These are phyloP conservation scores for Pseudocercospora crystallina DNA, from an alignment of 2,329 filamentous ascomycete species.

Conservation along the genomic window DNA sequence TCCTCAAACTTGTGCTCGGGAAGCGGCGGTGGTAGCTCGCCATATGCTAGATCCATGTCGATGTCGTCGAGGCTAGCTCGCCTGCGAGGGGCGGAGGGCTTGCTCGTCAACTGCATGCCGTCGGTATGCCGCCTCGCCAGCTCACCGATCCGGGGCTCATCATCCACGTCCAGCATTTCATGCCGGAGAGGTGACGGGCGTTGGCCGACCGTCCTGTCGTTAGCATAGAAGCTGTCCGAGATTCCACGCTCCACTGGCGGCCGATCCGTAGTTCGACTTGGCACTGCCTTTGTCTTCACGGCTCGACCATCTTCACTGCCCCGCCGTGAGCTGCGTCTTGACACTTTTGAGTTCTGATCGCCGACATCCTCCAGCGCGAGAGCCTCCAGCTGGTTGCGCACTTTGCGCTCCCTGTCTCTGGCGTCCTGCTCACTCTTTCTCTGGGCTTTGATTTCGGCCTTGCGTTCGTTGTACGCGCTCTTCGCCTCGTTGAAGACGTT, in stretches of 20 bases:
- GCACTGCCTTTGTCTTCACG: slow-evolving; percentile 28
- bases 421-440: slow-evolving; percentile 57
- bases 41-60: slow-evolving; percentile 91
- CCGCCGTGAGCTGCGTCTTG: slow-evolving; percentile 26
- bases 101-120: slow-evolving; percentile 23
- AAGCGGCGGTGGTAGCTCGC: slow-evolving; percentile 72
- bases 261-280: slow-evolving; percentile 21
- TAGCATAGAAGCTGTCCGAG: slow-evolving; percentile 47
- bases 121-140: slow-evolving; percentile 47
- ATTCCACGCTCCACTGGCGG: slow-evolving; percentile 46
- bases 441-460: slow-evolving; percentile 74
- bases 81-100: slow-evolving; percentile 29
- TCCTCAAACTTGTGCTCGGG: slow-evolving; percentile 44
- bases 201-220: slow-evolving; percentile 34
- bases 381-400: slow-evolving; percentile 58
- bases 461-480: slow-evolving; percentile 82
- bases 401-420: slow-evolving; percentile 49
- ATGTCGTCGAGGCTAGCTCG: slow-evolving; percentile 54
- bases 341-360: slow-evolving; percentile 20
- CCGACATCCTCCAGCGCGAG: slow-evolving; percentile 49
- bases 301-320: slow-evolving; percentile 26
- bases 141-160: slow-evolving; percentile 38
- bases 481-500: slow-evolving; percentile 91
- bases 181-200: slow-evolving; percentile 33
- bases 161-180: slow-evolving; percentile 24